Percentiles rank a stretch among this genome's conserved stretches.
phyloP scores from a whole-genome alignment of 202 grass and related monocot genomes.

The Elaeis oleifera region DNA sequence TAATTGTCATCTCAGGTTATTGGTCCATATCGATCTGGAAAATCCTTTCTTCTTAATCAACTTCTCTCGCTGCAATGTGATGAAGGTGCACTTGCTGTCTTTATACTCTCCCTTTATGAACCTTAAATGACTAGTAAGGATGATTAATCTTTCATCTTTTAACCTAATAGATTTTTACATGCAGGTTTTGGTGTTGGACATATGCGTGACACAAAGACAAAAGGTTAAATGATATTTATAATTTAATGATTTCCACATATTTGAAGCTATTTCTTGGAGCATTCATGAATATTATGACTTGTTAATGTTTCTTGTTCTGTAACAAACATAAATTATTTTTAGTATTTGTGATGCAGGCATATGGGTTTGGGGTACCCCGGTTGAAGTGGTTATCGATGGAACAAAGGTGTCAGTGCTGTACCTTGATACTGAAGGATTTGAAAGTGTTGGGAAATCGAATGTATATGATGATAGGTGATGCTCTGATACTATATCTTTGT shows the following conservation, averaged over 20 bases:
- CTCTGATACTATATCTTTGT: not conserved
- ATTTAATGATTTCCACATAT: too few relatives aligned
- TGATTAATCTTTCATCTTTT: not conserved
- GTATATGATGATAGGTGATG: conserved; percentile 97
- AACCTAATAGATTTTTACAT: conserved; percentile 5
- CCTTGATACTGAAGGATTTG: conserved; percentile 89
- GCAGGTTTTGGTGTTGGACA: conserved; percentile 93
- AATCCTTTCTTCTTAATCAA: conserved; percentile 95
- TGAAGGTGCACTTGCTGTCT: conserved; percentile 41
- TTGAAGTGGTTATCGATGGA: conserved; percentile 62
- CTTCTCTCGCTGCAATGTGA: conserved; percentile 78
- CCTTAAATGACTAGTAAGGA: not conserved
- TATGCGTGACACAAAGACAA: conserved; percentile 96
- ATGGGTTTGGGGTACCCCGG: conserved; percentile 73
- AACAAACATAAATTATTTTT: too few relatives aligned
- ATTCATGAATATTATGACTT: too few relatives aligned
- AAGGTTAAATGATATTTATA: conserved; percentile 34
- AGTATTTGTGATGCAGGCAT: conserved; percentile 45
- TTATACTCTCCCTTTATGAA: conserved; percentile 7
- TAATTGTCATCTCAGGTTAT: conserved; percentile 48
- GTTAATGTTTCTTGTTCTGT: conserved; percentile 3
- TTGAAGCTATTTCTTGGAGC: too few relatives aligned
- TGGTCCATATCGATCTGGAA: conserved; percentile 77
- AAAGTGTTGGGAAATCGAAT: conserved; percentile 95
- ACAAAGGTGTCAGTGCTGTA: conserved; percentile 75